Percentiles rank a stretch among this genome's conserved stretches.
These are phyloP conservation scores for Canna indica DNA, from an alignment of 176 grass and related monocot genomes.

Conservation along the genomic window DNA sequence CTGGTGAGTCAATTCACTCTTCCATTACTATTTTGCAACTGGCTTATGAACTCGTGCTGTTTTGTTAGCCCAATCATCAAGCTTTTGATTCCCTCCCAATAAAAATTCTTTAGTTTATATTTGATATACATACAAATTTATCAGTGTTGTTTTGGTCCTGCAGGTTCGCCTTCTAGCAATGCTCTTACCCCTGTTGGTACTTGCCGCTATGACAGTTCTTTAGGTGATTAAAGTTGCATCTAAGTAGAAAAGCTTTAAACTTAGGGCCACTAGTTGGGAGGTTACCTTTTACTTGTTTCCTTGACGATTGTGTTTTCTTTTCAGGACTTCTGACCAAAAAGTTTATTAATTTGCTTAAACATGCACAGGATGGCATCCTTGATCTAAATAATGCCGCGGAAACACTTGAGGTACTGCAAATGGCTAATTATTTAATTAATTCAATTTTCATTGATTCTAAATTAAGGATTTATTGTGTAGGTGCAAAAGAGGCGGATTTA, in stretches of 20 bases:
- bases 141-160: slow-evolving; percentile 15
- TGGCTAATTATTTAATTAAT: background rate
- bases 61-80: no score
- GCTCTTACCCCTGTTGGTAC: slow-evolving; percentile 41
- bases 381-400: slow-evolving; percentile 85
- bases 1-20: slow-evolving; percentile 29
- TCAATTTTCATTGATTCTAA: background rate
- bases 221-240: slow-evolving; percentile 36
- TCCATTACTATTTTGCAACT: background rate
- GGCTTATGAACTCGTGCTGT: background rate
- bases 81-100: background rate
- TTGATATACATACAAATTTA: background rate
- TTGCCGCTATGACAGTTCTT: slow-evolving; percentile 73
- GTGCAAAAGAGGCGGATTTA: slow-evolving; percentile 92
- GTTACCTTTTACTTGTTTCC: slow-evolving; percentile 14
- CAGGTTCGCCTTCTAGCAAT: slow-evolving; percentile 56
- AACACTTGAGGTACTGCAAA: slow-evolving; percentile 43
- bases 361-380: slow-evolving; percentile 65
- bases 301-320: slow-evolving; percentile 6
- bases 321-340: slow-evolving; percentile 70
- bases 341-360: slow-evolving; percentile 73
- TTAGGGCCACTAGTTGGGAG: background rate
- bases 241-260: slow-evolving; percentile 1
- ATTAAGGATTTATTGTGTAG: slow-evolving; percentile 31
- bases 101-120: background rate